Evolutionary conservation across 345 rosid species (phyloP), one percentile per base, ranked within the genome.

Genomic region (Syzygium jambos): DNA sequence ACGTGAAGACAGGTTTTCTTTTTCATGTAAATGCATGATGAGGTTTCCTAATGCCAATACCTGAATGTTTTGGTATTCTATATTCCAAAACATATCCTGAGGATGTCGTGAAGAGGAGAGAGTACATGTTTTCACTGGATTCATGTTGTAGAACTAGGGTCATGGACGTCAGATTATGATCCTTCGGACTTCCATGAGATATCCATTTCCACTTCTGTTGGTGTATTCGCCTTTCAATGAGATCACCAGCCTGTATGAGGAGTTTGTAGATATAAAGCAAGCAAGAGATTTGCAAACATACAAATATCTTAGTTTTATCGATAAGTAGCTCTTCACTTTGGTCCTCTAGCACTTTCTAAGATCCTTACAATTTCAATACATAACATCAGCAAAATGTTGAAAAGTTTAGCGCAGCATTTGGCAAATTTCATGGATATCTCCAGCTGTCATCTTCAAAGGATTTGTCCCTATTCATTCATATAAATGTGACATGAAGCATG

Each of bases 161-260:
- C 53, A 95, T 93, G 17, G 95, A 92, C 53, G 97, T 93, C 85
- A 94, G 88, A 55, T 84, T 89, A 85, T 92, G 91, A 84, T 91
- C 89, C 85, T 89, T 89, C 12, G 95, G 93, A 92, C 93, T 92
- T 86, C 91, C 97, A 90, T 94, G 95, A 86, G 61, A 85, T 51
- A 91, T 92, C 97, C 97, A 95, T 90, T 92, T 95, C 96, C 97
- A 94, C 89, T 93, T 95, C 88, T 95, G 89, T 85, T 92, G 93
- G 85, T 92, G 86, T 11, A 92, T 86, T 51, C 94, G 88, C 88
- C 96, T 92, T 90, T 95, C 96, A 2, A 92, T 90, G 91, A 95
- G 88, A 52, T 88, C 85, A 54, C 96, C 96, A 27, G 89, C 89
- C 97, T 95, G 91, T 51, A 55, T 19, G 82, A 38, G 23, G 82